A percentile compares a stretch with the other conserved stretches of the same genome.
phyloP scores from a whole-genome alignment of 1,284 basidiomycete genomes.

The Trichosporon asahii region DNA sequence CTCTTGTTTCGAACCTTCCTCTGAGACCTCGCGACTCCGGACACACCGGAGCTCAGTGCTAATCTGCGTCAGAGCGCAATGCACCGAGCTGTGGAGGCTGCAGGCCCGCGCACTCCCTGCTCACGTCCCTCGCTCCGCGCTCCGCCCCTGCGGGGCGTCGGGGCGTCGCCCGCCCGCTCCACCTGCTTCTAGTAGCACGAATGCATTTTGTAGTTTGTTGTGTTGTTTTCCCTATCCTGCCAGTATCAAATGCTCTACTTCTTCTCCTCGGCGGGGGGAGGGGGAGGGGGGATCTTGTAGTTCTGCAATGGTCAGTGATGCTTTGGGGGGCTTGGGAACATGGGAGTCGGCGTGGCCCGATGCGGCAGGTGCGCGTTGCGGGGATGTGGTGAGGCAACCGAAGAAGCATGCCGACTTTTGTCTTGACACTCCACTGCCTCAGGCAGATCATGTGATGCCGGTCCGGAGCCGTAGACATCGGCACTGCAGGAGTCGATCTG shows the following conservation, averaged over 20 bases:
- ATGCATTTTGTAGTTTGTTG: constrained; percentile 9
- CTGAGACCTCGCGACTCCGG: too few species aligned
- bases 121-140: too few species aligned
- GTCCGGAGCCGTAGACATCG: background rate
- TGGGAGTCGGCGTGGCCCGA: background rate
- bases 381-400: background rate
- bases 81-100: too few species aligned
- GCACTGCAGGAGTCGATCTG: too few species aligned
- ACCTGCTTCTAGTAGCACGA: background rate
- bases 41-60: too few species aligned
- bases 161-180: too few species aligned
- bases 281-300: constrained; percentile 52
- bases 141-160: too few species aligned
- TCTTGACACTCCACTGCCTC: background rate
- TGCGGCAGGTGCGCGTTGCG: background rate
- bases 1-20: too few species aligned
- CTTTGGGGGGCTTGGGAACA: background rate
- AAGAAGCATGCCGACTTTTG: background rate
- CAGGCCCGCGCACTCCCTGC: too few species aligned
- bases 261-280: constrained; percentile 49
- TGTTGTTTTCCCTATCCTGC: background rate
- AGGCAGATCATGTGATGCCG: background rate
- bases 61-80: too few species aligned
- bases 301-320: constrained; percentile 30
- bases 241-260: constrained; percentile 24